A percentile compares a stretch with the other conserved stretches of the same genome.
phyloP scores from a whole-genome alignment of 2,329 filamentous ascomycete species.

The Diaporthe longicolla region DNA sequence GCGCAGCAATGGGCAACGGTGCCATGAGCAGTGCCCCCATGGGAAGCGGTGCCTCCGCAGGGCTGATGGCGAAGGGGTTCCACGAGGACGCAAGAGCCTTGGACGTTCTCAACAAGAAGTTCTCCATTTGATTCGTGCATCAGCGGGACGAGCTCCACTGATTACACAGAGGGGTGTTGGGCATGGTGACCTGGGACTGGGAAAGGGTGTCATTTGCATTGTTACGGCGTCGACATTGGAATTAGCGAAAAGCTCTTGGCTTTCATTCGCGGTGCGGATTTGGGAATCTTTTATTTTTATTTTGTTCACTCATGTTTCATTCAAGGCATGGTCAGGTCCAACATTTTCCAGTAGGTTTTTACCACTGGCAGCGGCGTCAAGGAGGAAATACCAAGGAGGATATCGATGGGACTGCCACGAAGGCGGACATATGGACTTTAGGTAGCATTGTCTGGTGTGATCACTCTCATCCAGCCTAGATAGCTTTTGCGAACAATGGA shows the following conservation, averaged over 20 bases:
- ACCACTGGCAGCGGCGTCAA: conserved; percentile 25
- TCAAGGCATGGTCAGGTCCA: conserved; percentile 5
- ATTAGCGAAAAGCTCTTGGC: conserved; percentile 20
- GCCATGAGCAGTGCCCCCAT: neutral
- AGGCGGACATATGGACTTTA: neutral
- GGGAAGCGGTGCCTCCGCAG: conserved; percentile 12
- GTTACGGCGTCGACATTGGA: conserved; percentile 25
- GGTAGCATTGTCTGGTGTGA: conserved; percentile 16
- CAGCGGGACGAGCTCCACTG: neutral
- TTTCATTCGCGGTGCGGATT: conserved; percentile 5
- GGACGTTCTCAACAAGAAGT: conserved; percentile 49
- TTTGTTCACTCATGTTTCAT: neutral
- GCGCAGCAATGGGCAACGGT: conserved; percentile 14
- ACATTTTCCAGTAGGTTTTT: conserved; percentile 7
- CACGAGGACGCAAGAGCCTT: conserved; percentile 48
- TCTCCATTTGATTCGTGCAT: conserved; percentile 45
- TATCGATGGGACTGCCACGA: neutral
- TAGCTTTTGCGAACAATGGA: conserved; percentile 19
- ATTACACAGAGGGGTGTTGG: neutral
- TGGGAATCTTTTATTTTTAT: neutral
- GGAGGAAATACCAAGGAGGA: conserved; percentile 31
- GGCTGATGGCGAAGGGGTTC: conserved; percentile 40
- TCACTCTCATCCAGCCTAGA: neutral
- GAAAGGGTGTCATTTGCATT: conserved; percentile 30
- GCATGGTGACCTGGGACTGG: conserved; percentile 13